phyloP scores from a whole-genome alignment of 164 flowering plant species.

The Vitis rupestris region DNA sequence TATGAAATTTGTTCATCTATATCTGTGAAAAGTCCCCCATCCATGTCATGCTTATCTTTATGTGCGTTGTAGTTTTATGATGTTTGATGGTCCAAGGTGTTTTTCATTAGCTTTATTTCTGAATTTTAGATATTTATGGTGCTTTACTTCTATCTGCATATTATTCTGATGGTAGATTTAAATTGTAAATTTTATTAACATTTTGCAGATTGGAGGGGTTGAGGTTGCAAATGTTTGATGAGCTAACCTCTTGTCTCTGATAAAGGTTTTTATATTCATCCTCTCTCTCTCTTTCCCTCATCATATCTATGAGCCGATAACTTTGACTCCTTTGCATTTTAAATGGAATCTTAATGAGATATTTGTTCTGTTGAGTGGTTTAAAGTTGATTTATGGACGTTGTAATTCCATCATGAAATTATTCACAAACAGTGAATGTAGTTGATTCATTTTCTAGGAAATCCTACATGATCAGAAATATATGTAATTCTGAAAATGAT shows the following conservation, averaged over 20 bases:
- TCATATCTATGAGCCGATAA: background rate
- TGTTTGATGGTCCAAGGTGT: too few species aligned
- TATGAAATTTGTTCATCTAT: too few species aligned
- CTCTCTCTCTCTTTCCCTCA: background rate
- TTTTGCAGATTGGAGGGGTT: constrained; percentile 10
- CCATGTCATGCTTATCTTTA: too few species aligned
- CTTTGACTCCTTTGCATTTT: background rate
- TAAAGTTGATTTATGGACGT: too few species aligned
- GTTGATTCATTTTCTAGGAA: too few species aligned
- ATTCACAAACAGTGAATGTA: too few species aligned
- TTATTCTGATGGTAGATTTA: background rate
- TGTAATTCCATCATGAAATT: too few species aligned
- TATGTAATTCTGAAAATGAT: too few species aligned
- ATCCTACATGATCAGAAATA: too few species aligned
- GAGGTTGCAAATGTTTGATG: constrained; percentile 1
- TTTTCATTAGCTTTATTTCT: background rate
- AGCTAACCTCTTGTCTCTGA: constrained; percentile 1
- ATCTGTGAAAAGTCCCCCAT: too few species aligned
- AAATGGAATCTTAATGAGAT: background rate
- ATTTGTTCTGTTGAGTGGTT: too few species aligned
- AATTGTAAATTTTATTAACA: background rate
- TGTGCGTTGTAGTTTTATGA: too few species aligned
- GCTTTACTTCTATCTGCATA: background rate
- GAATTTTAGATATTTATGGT: background rate
- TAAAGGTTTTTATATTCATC: constrained; percentile 12